Conservation (phyloP, 2,329 filamentous ascomycete species). For the Cercospora sp. region DNA sequence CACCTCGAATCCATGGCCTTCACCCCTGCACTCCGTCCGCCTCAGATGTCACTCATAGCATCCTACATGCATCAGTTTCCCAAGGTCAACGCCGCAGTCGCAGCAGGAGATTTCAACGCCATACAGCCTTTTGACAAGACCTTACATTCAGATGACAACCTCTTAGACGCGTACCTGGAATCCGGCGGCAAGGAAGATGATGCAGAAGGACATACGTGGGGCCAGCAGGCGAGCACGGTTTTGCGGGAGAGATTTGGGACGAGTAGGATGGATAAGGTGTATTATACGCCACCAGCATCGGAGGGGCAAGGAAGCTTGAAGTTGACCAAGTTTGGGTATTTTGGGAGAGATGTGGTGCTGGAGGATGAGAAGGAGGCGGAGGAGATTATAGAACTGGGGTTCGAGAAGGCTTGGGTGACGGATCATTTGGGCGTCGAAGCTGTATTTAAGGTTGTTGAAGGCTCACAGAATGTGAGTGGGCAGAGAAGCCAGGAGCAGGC, state of each 20-base stretch:
- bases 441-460: slow-evolving; percentile 17
- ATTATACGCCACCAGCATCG: slow-evolving; percentile 35
- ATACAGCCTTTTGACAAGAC: slow-evolving; percentile 56
- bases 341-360: slow-evolving; percentile 51
- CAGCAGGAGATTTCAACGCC: slow-evolving; percentile 60
- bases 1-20: slow-evolving; percentile 58
- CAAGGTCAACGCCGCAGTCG: slow-evolving; percentile 41
- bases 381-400: slow-evolving; percentile 37
- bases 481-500: background rate
- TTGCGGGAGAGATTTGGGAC: slow-evolving; percentile 51
- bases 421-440: slow-evolving; percentile 53
- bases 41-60: slow-evolving; percentile 51
- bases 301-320: slow-evolving; percentile 40
- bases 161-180: slow-evolving; percentile 56
- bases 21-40: slow-evolving; percentile 51
- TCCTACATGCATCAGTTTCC: slow-evolving; percentile 44
- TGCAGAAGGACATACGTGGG: slow-evolving; percentile 60
- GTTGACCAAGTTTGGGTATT: slow-evolving; percentile 46
- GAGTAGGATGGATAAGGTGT: slow-evolving; percentile 57
- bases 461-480: background rate
- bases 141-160: slow-evolving; percentile 50
- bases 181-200: slow-evolving; percentile 53
- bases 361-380: slow-evolving; percentile 41
- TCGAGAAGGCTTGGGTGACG: slow-evolving; percentile 50
- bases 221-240: slow-evolving; percentile 51